Evolutionary conservation across 176 grass and related monocot genomes (phyloP), one percentile per base, ranked within the genome.

Genomic region (Rhynchospora pubera): DNA sequence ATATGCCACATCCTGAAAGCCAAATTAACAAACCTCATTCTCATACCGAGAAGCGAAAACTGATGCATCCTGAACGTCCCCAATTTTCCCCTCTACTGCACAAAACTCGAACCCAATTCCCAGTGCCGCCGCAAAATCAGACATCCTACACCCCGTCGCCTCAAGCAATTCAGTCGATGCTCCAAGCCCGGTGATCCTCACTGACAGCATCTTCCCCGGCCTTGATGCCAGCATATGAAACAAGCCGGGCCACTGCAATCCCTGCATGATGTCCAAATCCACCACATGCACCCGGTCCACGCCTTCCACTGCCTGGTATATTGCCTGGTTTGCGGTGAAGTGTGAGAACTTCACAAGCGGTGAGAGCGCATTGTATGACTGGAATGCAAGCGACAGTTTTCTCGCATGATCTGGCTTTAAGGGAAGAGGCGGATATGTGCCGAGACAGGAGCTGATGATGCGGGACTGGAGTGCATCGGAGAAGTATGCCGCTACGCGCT

Each of bases 251-350:
- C 94, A 97, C 81, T 97, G 91, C 43, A 97, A 77, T 2, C 94
- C 94, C 85, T 97, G 90, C 94, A 97, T 97, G 86, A 97, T 94
- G 81, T 97, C 94, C 65, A 97, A 85, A 84, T 94, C 94, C 57
- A 97, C 21, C 10, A 97, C 86, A 67, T 94, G 94, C 62, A 97
- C 84, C 50, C 80, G 53, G 70, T 94, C 86, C 53, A 84, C 86
- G 57, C 94, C 82, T 48, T 88, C 88, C 50, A 97, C 80, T 51
- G 89, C 94, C 82, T 90, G 89, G 51, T 93, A 88, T 86, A 97
- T 97, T 77, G 89, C 91, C 82, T 97, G 91, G 86, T 97, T 97
- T 45, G 94, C 91, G 1, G 91, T 97, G 94, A 97, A 94, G 89
- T 97, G 89, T 24, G 94, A 91, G 94, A 97, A 97, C 79, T 94